Evolutionary conservation across 75 land plant species (phyloP), one percentile per base, ranked within the genome.

Genomic region (Sequoiadendron giganteum): DNA sequence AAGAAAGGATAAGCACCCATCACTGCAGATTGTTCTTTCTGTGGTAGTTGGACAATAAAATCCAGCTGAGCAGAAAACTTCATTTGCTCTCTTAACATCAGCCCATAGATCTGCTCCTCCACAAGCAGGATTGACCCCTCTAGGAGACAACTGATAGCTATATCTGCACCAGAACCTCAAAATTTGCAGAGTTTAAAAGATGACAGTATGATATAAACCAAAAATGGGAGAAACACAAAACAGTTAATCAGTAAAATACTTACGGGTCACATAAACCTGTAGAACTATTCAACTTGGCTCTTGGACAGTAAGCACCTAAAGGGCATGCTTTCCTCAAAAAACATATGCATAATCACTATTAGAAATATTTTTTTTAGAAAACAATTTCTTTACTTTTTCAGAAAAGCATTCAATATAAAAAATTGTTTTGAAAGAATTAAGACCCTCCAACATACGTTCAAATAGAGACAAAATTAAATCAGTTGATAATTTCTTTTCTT

Each of bases 81-180:
- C 91, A 52, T 45, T 52, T 88, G 95, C 87, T 68, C 88, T 90
- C 36, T 19, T 73, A 72, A 95, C 92, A 90, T 95, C 95, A 42
- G 96, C 93, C 99, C 99, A 98, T n/a, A 83, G 81, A 92, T 98
- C 97, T 36, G 99, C 99, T 42, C 95, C 95, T 55, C 99, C 99
- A 92, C 99, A 98, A 18, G 94, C 87, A 87, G 93, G 93, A 87
- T 94, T 91, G 82, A 89, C 87, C 87, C 87, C 80, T 39, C 95
- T 95, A 73, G 93, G 94, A 87, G 95, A 94, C 68, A 96, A 85
- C 80, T 93, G 93, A 88, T 98, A 98, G 65, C 52, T 61, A 87
- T 96, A 98, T 82, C 99, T 98, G 88, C 73, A 89, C 40, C 77
- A 79, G 86, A 38, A 65, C 80, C 79, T 81, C 81, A 85, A 55